Conservation (phyloP, 73 alveolate species). For the Paramecium pentaurelia region DNA sequence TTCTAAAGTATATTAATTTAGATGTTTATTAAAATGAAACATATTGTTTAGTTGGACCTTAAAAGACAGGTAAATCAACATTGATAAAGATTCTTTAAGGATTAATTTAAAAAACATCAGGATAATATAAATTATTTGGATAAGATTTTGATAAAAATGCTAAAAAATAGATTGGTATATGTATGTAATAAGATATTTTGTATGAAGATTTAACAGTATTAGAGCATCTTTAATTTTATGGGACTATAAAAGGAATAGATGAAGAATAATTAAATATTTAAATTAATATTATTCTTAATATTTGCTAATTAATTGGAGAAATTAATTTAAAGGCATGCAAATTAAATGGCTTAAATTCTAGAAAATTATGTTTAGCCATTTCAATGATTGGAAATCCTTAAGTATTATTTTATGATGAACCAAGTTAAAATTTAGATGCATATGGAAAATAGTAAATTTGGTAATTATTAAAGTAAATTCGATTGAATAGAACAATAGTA, state of each 20-base stretch:
- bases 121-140: conserved; percentile 95
- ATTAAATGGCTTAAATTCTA: conserved; percentile 94
- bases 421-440: conserved; percentile 96
- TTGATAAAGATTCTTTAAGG: conserved; percentile 94
- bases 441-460: conserved; percentile 92
- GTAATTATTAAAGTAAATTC: conserved; percentile 83
- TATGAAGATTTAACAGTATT: background rate
- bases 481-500: conserved; percentile 87
- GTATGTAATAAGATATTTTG: conserved; percentile 73
- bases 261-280: conserved; percentile 47
- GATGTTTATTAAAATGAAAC: conserved; percentile 78
- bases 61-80: conserved; percentile 98
- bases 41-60: conserved; percentile 95
- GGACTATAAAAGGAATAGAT: conserved; percentile 83
- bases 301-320: background rate
- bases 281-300: background rate
- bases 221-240: background rate
- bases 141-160: conserved; percentile 77
- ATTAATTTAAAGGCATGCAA: conserved; percentile 15
- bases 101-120: conserved; percentile 83
- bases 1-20: background rate
- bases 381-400: conserved; percentile 90
- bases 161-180: conserved; percentile 90
- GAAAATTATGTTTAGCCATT: conserved; percentile 93
- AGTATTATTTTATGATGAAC: conserved; percentile 94